These are phyloP conservation scores for Dactylellina cionopaga DNA, from an alignment of 2,329 filamentous ascomycete genomes.

Conservation along the genomic window DNA sequence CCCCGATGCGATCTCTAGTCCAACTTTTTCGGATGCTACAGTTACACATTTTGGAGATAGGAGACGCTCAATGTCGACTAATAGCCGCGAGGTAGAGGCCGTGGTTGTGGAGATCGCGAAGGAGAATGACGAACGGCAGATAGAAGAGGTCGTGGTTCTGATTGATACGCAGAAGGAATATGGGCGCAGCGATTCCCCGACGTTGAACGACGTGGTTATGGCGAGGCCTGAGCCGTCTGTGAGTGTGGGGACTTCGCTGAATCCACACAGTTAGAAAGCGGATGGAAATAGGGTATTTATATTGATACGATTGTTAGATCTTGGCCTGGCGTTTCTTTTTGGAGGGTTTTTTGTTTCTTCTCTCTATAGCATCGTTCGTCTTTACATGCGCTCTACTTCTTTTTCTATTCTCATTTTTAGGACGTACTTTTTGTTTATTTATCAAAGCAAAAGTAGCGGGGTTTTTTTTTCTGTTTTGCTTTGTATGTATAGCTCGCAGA, in stretches of 20 bases:
- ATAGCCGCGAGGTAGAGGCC: constrained; percentile 31
- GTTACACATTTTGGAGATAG: constrained; percentile 23
- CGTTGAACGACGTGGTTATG: constrained; percentile 13
- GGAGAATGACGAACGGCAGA: constrained; percentile 26
- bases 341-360: not conserved
- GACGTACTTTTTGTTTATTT: too few species aligned
- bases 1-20: constrained; percentile 32
- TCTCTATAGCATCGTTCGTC: not conserved
- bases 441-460: not conserved
- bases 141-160: constrained; percentile 38
- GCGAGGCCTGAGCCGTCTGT: constrained; percentile 30
- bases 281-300: constrained; percentile 8
- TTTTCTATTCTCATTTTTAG: too few species aligned
- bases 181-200: constrained; percentile 12
- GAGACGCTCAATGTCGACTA: not conserved
- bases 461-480: not conserved
- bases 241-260: constrained; percentile 34
- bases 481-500: not conserved
- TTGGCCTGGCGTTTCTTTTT: constrained; percentile 22
- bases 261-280: not conserved
- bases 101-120: constrained; percentile 47
- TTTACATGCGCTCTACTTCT: too few species aligned
- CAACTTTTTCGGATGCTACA: constrained; percentile 39
- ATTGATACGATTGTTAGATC: constrained; percentile 28
- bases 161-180: constrained; percentile 10